Evolutionary conservation across 1,284 basidiomycete species (phyloP).

Genomic region (Afroboletus lepidellus): DNA sequence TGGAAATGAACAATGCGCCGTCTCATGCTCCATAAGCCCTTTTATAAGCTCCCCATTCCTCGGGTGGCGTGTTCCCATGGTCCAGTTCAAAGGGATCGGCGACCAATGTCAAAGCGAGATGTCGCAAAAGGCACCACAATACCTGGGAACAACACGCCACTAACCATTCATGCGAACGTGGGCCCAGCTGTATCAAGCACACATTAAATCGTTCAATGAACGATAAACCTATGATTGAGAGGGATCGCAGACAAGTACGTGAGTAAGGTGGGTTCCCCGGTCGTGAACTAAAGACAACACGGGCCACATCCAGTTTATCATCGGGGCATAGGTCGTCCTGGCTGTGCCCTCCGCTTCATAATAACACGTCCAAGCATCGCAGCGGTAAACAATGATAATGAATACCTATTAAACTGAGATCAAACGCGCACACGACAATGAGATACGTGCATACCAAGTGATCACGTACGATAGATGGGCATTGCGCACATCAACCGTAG

Average conservation of each 20-base stretch:
- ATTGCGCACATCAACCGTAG: slow-evolving; percentile 89
- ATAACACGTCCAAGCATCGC: slow-evolving; percentile 33
- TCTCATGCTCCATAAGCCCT: background rate
- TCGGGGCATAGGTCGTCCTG: slow-evolving; percentile 30
- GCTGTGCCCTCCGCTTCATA: slow-evolving; percentile 28
- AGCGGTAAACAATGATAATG: slow-evolving; percentile 65
- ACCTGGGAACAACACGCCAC: slow-evolving; percentile 10
- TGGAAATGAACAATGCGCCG: background rate
- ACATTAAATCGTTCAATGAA: slow-evolving; percentile 1
- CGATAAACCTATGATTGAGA: background rate
- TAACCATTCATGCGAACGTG: slow-evolving; percentile 1
- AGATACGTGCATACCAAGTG: slow-evolving; percentile 70
- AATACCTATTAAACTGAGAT: slow-evolving; percentile 51
- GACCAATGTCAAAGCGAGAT: slow-evolving; percentile 10
- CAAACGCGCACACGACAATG: slow-evolving; percentile 1
- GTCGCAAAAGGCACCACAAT: slow-evolving; percentile 8
- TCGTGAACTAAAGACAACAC: background rate
- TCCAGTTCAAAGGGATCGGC: slow-evolving; percentile 5
- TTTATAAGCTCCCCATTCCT: slow-evolving; percentile 14
- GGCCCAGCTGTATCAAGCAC: slow-evolving; percentile 1
- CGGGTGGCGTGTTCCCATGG: slow-evolving; percentile 9
- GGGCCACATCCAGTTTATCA: slow-evolving; percentile 1
- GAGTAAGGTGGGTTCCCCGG: slow-evolving; percentile 1
- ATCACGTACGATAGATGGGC: slow-evolving; percentile 94
- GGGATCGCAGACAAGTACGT: slow-evolving; percentile 1